phyloP scores from a whole-genome alignment of 768 basidiomycete species.

The Hydnomerulius pinastri region DNA sequence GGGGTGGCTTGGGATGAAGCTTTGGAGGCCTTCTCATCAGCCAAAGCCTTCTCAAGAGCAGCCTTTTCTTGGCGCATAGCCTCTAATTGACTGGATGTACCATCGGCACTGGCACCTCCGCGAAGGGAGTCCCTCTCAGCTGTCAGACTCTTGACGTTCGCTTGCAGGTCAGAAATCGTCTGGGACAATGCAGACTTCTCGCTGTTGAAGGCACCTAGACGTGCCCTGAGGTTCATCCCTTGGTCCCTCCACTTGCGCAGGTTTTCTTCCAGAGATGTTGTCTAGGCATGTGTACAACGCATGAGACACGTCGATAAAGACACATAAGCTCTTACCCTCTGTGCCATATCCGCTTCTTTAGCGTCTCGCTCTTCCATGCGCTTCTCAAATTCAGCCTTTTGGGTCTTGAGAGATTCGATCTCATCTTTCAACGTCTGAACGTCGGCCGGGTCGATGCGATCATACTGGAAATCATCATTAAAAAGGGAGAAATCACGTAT shows the following conservation, averaged over 20 bases:
- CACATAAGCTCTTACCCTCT: slow-evolving; percentile 29
- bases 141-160: slow-evolving; percentile 28
- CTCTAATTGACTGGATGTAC: slow-evolving; percentile 35
- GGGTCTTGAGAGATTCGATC: slow-evolving; percentile 51
- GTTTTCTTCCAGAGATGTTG: slow-evolving; percentile 44
- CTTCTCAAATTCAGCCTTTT: slow-evolving; percentile 39
- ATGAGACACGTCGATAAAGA: neutral
- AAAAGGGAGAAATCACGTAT: neutral
- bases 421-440: slow-evolving; percentile 78
- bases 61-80: slow-evolving; percentile 40
- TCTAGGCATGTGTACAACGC: slow-evolving; percentile 27
- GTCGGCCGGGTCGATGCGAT: slow-evolving; percentile 86
- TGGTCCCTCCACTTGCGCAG: slow-evolving; percentile 38
- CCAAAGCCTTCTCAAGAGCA: slow-evolving; percentile 39
- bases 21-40: slow-evolving; percentile 37
- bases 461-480: slow-evolving; percentile 53
- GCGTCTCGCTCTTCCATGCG: slow-evolving; percentile 32
- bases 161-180: slow-evolving; percentile 25
- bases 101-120: slow-evolving; percentile 8
- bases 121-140: slow-evolving; percentile 33
- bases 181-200: slow-evolving; percentile 33
- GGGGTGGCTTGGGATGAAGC: slow-evolving; percentile 11
- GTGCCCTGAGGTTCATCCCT: slow-evolving; percentile 26
- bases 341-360: slow-evolving; percentile 28
- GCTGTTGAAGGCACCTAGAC: slow-evolving; percentile 23